phyloP scores from a whole-genome alignment of 768 basidiomycete genomes.

The Mycena vulgaris region DNA sequence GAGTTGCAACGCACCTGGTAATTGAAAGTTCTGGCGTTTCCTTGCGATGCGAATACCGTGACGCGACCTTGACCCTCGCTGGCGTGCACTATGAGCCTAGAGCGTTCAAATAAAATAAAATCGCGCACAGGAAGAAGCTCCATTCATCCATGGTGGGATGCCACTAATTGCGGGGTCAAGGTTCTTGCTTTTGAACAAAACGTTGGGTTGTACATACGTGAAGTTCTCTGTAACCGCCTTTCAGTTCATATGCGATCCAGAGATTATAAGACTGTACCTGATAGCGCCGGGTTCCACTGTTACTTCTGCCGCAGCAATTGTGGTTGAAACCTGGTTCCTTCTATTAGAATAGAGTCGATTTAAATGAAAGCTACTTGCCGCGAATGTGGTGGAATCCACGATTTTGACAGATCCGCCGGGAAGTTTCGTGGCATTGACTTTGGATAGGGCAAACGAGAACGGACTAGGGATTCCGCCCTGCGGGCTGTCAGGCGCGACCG shows the following conservation, averaged over 20 bases:
- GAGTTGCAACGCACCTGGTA: conserved; percentile 57
- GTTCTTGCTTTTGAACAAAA: not conserved
- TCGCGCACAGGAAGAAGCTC: conserved; percentile 67
- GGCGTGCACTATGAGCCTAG: conserved; percentile 5
- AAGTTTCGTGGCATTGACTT: conserved; percentile 59
- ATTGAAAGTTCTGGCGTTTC: conserved; percentile 72
- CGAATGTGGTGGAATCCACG: conserved; percentile 68
- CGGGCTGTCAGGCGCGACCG: conserved; percentile 55
- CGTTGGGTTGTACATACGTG: conserved; percentile 56
- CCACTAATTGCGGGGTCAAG: conserved; percentile 62
- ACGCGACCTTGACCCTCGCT: conserved; percentile 70
- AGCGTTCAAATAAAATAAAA: conserved; percentile 13
- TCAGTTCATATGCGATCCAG: not conserved
- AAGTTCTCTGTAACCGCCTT: conserved; percentile 60
- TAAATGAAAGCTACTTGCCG: not conserved
- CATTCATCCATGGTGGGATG: conserved; percentile 80
- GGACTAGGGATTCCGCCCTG: conserved; percentile 62
- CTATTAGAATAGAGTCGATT: not conserved
- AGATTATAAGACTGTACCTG: conserved; percentile 47
- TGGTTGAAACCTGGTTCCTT: conserved; percentile 56
- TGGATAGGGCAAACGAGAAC: conserved; percentile 64
- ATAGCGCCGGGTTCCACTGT: conserved; percentile 72
- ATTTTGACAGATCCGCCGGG: conserved; percentile 67
- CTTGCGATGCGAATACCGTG: conserved; percentile 69
- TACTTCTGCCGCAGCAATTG: conserved; percentile 71